Evolutionary conservation across 768 basidiomycete species (phyloP).

Genomic region (Suillus americanus): DNA sequence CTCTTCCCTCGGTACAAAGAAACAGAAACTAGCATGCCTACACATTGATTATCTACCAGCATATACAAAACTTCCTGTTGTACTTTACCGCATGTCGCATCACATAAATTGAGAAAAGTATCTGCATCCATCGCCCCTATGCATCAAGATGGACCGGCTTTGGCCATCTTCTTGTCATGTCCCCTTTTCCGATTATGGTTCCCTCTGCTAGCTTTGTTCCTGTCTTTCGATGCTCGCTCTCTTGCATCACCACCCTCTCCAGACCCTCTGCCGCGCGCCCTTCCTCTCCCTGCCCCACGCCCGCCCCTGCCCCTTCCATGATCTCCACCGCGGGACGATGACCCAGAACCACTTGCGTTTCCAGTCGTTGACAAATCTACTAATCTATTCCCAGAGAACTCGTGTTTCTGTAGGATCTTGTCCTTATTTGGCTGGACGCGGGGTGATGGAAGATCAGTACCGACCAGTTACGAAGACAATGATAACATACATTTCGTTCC

Average conservation of each 20-base stretch:
- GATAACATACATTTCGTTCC: slow-evolving; percentile 73
- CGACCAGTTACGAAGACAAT: slow-evolving; percentile 7
- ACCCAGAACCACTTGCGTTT: slow-evolving; percentile 6
- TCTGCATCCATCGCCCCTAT: not conserved
- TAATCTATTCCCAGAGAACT: slow-evolving; percentile 65
- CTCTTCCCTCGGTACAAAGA: slow-evolving; percentile 39
- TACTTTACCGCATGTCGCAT: not conserved
- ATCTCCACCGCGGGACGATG: slow-evolving; percentile 33
- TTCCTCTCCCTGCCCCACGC: slow-evolving; percentile 38
- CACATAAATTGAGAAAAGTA: not conserved
- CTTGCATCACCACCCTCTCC: slow-evolving; percentile 42
- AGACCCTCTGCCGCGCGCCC: slow-evolving; percentile 37
- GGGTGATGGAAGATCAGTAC: not conserved
- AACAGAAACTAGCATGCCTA: not conserved
- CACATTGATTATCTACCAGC: not conserved
- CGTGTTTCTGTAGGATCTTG: slow-evolving; percentile 71
- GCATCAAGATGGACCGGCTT: slow-evolving; percentile 38
- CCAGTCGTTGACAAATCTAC: slow-evolving; percentile 9
- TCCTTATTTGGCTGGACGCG: slow-evolving; percentile 67
- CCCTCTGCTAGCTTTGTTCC: slow-evolving; percentile 67
- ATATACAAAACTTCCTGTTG: not conserved
- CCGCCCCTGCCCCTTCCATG: slow-evolving; percentile 42
- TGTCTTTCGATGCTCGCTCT: slow-evolving; percentile 73
- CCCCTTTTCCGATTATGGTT: slow-evolving; percentile 82
- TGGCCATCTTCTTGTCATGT: slow-evolving; percentile 87